Evolutionary conservation across 192 early-diverging fungal species (phyloP).

Genomic region (Rhizophlyctis rosea): DNA sequence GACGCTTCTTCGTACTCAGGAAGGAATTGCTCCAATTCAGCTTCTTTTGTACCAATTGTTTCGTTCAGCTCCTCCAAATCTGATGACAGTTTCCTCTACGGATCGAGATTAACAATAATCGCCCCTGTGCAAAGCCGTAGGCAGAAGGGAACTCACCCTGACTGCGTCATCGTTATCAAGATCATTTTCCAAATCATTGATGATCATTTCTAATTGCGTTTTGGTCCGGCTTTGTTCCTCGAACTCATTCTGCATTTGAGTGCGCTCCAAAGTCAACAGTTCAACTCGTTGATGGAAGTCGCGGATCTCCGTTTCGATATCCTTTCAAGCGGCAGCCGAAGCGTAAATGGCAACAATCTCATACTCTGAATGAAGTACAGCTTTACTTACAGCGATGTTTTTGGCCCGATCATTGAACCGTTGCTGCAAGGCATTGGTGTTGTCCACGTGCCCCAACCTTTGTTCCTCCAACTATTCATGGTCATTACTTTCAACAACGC

Average conservation of each 20-base stretch:
- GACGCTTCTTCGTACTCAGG: constrained; percentile 65
- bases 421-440: constrained; percentile 59
- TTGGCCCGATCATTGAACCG: constrained; percentile 51
- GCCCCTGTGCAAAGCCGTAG: no score
- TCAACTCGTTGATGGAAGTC: constrained; percentile 64
- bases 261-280: constrained; percentile 63
- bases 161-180: background rate
- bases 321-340: constrained; percentile 18
- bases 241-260: constrained; percentile 67
- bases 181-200: constrained; percentile 78
- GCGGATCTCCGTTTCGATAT: constrained; percentile 47
- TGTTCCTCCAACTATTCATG: constrained; percentile 39
- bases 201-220: constrained; percentile 72
- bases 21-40: constrained; percentile 57
- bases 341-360: background rate
- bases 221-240: constrained; percentile 73
- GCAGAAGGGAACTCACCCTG: no score
- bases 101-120: no score
- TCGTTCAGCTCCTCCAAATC: constrained; percentile 41
- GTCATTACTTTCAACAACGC: no score
- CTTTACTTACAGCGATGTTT: constrained; percentile 32
- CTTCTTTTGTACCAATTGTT: constrained; percentile 62
- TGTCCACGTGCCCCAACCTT: constrained; percentile 49
- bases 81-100: no score
- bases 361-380: background rate